These are phyloP conservation scores for Candida silvicultrix DNA, from an alignment of 805 yeast genomes.

Conservation along the genomic window DNA sequence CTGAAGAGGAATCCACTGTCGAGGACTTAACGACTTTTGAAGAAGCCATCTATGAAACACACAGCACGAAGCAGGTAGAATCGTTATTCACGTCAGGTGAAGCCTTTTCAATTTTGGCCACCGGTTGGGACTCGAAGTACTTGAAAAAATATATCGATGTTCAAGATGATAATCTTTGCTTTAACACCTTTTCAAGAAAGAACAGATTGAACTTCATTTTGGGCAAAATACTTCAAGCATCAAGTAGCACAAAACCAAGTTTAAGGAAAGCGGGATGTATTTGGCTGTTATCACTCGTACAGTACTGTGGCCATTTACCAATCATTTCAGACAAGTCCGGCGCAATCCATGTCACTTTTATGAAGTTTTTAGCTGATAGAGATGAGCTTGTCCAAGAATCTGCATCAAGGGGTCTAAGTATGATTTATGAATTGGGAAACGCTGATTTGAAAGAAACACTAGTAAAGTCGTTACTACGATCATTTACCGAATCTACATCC, in stretches of 20 bases:
- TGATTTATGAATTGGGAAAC: slow-evolving; percentile 76
- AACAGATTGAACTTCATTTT: slow-evolving; percentile 29
- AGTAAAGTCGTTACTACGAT: slow-evolving; percentile 62
- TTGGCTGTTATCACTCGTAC: slow-evolving; percentile 78
- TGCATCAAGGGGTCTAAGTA: slow-evolving; percentile 81
- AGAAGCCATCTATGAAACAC: slow-evolving; percentile 46
- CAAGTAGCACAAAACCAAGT: slow-evolving; percentile 64
- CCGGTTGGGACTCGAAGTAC: slow-evolving; percentile 68
- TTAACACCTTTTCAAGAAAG: slow-evolving; percentile 7
- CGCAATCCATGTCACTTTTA: slow-evolving; percentile 67
- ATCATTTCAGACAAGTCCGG: slow-evolving; percentile 36
- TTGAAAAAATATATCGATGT: slow-evolving; percentile 51
- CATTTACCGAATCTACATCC: slow-evolving; percentile 68
- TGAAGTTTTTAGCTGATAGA: slow-evolving; percentile 70
- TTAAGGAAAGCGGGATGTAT: slow-evolving; percentile 73
- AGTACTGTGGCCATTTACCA: slow-evolving; percentile 53
- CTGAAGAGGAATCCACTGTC: slow-evolving; percentile 18
- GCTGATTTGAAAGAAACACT: slow-evolving; percentile 59
- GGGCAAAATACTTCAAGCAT: slow-evolving; percentile 41
- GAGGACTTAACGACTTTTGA: slow-evolving; percentile 25
- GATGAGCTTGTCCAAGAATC: slow-evolving; percentile 91
- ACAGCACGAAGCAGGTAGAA: slow-evolving; percentile 68
- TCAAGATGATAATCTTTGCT: slow-evolving; percentile 24
- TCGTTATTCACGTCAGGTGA: slow-evolving; percentile 77
- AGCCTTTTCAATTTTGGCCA: slow-evolving; percentile 62